Evolutionary conservation across 2,329 filamentous ascomycete species (phyloP).

Genomic region (Metarhizium humberi): DNA sequence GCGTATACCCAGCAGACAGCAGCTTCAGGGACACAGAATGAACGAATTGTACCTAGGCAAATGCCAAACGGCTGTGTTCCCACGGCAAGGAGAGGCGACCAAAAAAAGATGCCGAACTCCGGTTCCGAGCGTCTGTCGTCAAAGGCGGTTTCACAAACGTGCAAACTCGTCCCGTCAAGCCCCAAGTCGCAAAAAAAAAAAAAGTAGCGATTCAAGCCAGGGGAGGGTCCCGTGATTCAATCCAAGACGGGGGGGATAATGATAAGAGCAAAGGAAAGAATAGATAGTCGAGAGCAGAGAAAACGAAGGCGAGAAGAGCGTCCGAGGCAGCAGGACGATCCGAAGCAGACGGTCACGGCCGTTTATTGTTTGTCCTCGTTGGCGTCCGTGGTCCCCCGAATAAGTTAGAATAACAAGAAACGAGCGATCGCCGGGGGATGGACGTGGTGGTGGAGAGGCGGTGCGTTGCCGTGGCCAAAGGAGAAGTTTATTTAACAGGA

Average conservation of each 20-base stretch:
- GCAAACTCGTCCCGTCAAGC: neutral
- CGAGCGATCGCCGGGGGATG: neutral
- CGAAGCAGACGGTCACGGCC: neutral
- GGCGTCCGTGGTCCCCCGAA: neutral
- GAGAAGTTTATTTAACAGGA: neutral
- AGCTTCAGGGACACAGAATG: neutral
- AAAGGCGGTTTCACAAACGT: constrained; percentile 1
- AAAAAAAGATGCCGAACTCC: neutral
- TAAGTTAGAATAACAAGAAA: neutral
- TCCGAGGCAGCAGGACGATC: neutral
- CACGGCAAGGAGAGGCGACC: neutral
- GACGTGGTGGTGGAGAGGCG: neutral
- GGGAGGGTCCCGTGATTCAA: neutral
- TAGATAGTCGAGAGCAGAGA: neutral
- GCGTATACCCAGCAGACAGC: neutral
- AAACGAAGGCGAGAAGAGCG: neutral
- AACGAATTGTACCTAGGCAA: neutral
- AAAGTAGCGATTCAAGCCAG: neutral
- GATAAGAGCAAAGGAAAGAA: neutral
- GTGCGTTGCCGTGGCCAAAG: neutral
- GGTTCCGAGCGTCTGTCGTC: neutral
- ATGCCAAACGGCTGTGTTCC: neutral
- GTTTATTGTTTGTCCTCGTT: neutral
- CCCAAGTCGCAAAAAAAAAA: neutral
- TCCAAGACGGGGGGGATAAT: neutral